These are phyloP conservation scores for Hypoxylon sp. DNA, from an alignment of 2,329 filamentous ascomycete species.

Conservation along the genomic window DNA sequence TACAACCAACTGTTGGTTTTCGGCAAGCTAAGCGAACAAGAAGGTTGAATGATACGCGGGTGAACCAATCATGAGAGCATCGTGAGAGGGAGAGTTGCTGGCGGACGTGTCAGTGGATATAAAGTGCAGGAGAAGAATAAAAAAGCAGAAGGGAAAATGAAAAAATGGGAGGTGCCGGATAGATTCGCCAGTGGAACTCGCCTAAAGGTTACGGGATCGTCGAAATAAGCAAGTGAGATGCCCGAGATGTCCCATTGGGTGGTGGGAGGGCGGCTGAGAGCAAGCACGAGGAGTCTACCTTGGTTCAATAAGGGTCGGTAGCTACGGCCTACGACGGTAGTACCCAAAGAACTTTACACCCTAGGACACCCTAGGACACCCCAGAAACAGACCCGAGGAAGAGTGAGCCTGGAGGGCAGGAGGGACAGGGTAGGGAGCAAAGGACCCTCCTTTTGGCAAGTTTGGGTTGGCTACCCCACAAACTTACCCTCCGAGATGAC, in stretches of 20 bases:
- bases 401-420: too few relatives aligned
- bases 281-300: conserved; percentile 31
- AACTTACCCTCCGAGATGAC: conserved; percentile 24
- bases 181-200: conserved; percentile 32
- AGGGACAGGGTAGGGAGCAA: too few relatives aligned
- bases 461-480: conserved; percentile 37
- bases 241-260: conserved; percentile 23
- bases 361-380: too few relatives aligned
- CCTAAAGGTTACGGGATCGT: conserved; percentile 36
- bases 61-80: conserved; percentile 16
- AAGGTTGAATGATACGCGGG: conserved; percentile 7
- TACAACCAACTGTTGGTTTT: conserved; percentile 15
- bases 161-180: conserved; percentile 27
- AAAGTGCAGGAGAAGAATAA: not conserved
- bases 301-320: conserved; percentile 31
- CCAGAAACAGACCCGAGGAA: too few relatives aligned
- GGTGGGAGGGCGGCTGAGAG: conserved; percentile 31
- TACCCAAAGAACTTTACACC: too few relatives aligned
- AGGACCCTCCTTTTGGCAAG: too few relatives aligned
- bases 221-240: conserved; percentile 36
- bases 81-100: not conserved
- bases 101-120: conserved; percentile 7
- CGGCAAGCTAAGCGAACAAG: conserved; percentile 26
- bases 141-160: not conserved
- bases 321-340: conserved; percentile 33